Base-by-base conservation (phyloP, 208 protist genomes). In the Wallacemonas sp. region DNA sequence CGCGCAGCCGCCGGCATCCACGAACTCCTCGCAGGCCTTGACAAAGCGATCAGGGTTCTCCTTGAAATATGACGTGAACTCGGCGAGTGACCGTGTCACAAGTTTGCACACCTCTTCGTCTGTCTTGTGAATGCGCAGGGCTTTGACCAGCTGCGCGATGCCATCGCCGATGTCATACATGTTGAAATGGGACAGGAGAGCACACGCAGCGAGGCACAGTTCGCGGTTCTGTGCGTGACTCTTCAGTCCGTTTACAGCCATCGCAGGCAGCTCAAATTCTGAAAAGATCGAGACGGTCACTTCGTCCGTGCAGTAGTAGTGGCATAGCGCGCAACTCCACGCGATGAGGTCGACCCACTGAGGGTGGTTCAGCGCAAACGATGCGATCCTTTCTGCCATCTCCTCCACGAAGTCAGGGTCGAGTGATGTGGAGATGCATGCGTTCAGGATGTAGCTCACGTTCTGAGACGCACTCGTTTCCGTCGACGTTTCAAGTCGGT, bases 251-350 rank as follows among this genome's bases (percentile, higher is more conserved):
- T 59, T 73, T 27, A 89, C 84, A 9, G 91, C 91, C 42, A 94
- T 63, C 57, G 78, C 65, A 33, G 85, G 80, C 15, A 80, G 86
- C 38, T 80, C 85, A 66, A 92, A 94, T 67, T 96, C 87, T 9
- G 82, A 84, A 66, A 96, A 94, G 0, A 94, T 38, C 6, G 85
- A 93, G 38, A 96, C 62, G 3, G 91, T 96, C 39, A 93, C 73
- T 32, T 94, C 91, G 61, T 96, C 91, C 0, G 91, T 96, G 67
- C 87, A 93, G 80, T 93, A 94, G 71, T 92, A 90, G 75, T 96
- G 91, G 22, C 88, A 69, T 68, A 96, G 63, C 30, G 91, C 86
- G 66, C 83, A 94, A 30, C 84, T 75, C 91, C 87, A 94, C 27
- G 71, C 65, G 44, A 89, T 60, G 36, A 85, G 81, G n/a, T 91